These are phyloP conservation scores for Daldinia bambusicola DNA, from an alignment of 495 filamentous ascomycete species.

Conservation along the genomic window DNA sequence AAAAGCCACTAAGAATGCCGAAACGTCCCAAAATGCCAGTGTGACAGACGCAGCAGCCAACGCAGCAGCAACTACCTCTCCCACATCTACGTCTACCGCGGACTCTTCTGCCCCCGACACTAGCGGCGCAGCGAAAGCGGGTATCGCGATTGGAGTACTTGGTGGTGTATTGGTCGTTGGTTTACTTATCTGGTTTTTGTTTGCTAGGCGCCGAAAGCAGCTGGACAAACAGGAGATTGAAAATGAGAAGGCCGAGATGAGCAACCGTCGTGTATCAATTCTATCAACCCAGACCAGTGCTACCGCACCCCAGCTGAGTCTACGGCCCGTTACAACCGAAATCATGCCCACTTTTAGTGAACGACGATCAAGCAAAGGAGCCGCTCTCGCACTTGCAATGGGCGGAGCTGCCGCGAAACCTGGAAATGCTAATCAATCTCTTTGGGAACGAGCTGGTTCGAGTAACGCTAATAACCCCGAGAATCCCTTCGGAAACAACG, in stretches of 20 bases:
- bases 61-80: slow-evolving; percentile 41
- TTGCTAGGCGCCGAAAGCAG: slow-evolving; percentile 70
- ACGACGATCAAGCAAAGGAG: slow-evolving; percentile 60
- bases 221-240: slow-evolving; percentile 62
- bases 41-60: slow-evolving; percentile 18
- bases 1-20: slow-evolving; percentile 43
- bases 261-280: slow-evolving; percentile 42
- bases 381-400: slow-evolving; percentile 55
- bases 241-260: slow-evolving; percentile 64
- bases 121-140: slow-evolving; percentile 78
- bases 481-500: slow-evolving; percentile 64
- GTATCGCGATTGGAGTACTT: slow-evolving; percentile 81
- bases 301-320: slow-evolving; percentile 77
- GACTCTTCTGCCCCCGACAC: slow-evolving; percentile 51
- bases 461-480: slow-evolving; percentile 56
- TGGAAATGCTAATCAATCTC: slow-evolving; percentile 31
- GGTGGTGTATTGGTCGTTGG: slow-evolving; percentile 69
- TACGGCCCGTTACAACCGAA: slow-evolving; percentile 88
- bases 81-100: slow-evolving; percentile 48
- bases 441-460: slow-evolving; percentile 56
- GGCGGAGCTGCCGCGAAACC: slow-evolving; percentile 50
- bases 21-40: slow-evolving; percentile 30
- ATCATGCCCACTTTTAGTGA: slow-evolving; percentile 77
- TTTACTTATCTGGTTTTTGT: slow-evolving; percentile 71
- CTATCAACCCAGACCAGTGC: slow-evolving; percentile 49